Conservation (phyloP, 2,329 filamentous ascomycete species). For the Colletotrichum musicola region DNA sequence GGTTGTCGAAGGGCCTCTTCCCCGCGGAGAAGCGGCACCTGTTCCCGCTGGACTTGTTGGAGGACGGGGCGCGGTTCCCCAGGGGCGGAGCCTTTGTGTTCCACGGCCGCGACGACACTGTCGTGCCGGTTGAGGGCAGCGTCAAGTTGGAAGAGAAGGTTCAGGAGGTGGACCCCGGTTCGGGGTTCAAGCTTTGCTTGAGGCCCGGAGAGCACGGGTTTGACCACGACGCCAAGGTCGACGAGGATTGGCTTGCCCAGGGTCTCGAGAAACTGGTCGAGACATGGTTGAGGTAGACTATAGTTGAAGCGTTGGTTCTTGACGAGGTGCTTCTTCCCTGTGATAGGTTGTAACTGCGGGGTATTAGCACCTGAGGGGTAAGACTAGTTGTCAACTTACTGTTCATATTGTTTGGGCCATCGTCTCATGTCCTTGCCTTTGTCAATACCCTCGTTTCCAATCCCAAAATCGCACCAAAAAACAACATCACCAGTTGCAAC, state of each 20-base stretch:
- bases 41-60: conserved; percentile 8
- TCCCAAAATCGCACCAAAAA: too few relatives aligned
- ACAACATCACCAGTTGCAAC: too few relatives aligned
- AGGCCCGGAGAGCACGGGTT: conserved; percentile 26
- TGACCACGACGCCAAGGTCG: conserved; percentile 11
- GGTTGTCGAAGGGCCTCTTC: background rate
- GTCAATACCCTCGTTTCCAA: too few relatives aligned
- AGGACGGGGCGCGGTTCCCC: conserved; percentile 16
- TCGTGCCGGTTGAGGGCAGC: conserved; percentile 12
- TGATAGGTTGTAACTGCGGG: too few relatives aligned
- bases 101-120: conserved; percentile 17
- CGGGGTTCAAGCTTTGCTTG: background rate
- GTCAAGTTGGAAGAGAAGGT: conserved; percentile 6
- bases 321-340: too few relatives aligned
- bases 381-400: too few relatives aligned
- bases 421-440: too few relatives aligned
- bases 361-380: too few relatives aligned
- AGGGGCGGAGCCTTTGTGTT: conserved; percentile 28
- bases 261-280: background rate
- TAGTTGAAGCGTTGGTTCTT: too few relatives aligned
- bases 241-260: conserved; percentile 20
- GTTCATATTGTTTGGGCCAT: too few relatives aligned
- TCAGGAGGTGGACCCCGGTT: conserved; percentile 7
- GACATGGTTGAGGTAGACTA: conserved; percentile 15
- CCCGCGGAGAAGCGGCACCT: background rate